These are phyloP conservation scores for Pulveroboletus frians DNA, from an alignment of 768 basidiomycete species.

Conservation along the genomic window DNA sequence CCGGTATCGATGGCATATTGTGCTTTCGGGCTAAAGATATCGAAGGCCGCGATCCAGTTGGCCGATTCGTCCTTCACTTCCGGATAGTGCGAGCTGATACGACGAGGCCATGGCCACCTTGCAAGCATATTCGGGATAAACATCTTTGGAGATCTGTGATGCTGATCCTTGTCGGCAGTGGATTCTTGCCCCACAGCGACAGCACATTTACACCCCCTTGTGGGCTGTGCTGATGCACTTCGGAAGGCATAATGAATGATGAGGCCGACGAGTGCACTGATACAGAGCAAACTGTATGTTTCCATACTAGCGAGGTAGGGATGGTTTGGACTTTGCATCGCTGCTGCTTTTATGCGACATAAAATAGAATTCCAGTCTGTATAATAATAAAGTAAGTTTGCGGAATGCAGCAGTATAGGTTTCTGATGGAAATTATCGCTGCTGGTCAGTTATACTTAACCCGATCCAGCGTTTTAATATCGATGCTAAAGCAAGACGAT, in stretches of 20 bases:
- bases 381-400: too few relatives aligned
- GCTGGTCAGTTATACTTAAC: too few relatives aligned
- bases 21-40: conserved; percentile 7
- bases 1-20: conserved; percentile 13
- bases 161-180: background rate
- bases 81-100: conserved; percentile 5
- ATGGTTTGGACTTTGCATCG: background rate
- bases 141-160: background rate
- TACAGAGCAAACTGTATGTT: background rate
- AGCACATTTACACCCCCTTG: background rate
- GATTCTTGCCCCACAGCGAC: background rate
- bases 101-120: conserved; percentile 18
- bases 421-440: too few relatives aligned
- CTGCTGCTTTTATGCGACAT: too few relatives aligned
- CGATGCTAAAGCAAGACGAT: too few relatives aligned
- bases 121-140: conserved; percentile 15
- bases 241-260: background rate
- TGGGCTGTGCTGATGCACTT: background rate
- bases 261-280: background rate
- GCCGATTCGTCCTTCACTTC: conserved; percentile 9
- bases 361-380: too few relatives aligned
- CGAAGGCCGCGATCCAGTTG: conserved; percentile 8
- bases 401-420: too few relatives aligned
- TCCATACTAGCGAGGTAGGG: conserved; percentile 2
- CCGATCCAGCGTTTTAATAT: too few relatives aligned